Evolutionary conservation across 208 protist species (phyloP).

Genomic region (Kentomonas sorsogonicus): DNA sequence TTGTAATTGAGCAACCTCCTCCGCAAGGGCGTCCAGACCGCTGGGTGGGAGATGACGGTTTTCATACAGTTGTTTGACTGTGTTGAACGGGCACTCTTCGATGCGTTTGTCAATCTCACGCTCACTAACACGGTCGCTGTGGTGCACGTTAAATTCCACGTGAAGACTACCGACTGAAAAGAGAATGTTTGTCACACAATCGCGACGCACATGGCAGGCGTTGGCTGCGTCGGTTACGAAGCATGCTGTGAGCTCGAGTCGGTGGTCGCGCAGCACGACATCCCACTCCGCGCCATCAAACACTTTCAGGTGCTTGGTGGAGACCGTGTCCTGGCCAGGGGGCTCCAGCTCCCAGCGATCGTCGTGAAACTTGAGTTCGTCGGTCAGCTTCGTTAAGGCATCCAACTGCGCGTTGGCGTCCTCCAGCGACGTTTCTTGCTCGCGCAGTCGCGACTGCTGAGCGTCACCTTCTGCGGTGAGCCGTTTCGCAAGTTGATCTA

Average conservation of each 20-base stretch:
- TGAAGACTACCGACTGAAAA: conserved; percentile 28
- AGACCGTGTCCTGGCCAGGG: not conserved
- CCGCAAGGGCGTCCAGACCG: conserved; percentile 23
- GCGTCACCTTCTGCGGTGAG: too few relatives aligned
- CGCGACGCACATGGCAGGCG: conserved; percentile 24
- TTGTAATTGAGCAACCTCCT: conserved; percentile 10
- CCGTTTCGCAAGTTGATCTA: too few relatives aligned
- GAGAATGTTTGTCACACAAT: conserved; percentile 15
- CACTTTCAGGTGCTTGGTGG: conserved; percentile 18
- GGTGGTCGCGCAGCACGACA: conserved; percentile 14
- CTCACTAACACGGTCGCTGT: not conserved
- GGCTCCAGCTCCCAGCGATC: conserved; percentile 14
- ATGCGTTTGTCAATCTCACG: conserved; percentile 20
- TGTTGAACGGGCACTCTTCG: conserved; percentile 10
- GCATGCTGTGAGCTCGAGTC: conserved; percentile 15
- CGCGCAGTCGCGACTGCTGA: too few relatives aligned
- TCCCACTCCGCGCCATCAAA: conserved; percentile 28
- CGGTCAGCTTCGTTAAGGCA: not conserved
- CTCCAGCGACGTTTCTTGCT: too few relatives aligned
- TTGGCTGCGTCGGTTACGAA: conserved; percentile 21
- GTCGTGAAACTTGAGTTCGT: conserved; percentile 9
- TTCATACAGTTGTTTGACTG: conserved; percentile 20
- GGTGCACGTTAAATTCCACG: conserved; percentile 20
- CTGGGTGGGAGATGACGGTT: conserved; percentile 12
- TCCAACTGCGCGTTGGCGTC: too few relatives aligned